phyloP scores from a whole-genome alignment of 2,329 filamentous ascomycete genomes.

The Kalaharituber pfeilii region DNA sequence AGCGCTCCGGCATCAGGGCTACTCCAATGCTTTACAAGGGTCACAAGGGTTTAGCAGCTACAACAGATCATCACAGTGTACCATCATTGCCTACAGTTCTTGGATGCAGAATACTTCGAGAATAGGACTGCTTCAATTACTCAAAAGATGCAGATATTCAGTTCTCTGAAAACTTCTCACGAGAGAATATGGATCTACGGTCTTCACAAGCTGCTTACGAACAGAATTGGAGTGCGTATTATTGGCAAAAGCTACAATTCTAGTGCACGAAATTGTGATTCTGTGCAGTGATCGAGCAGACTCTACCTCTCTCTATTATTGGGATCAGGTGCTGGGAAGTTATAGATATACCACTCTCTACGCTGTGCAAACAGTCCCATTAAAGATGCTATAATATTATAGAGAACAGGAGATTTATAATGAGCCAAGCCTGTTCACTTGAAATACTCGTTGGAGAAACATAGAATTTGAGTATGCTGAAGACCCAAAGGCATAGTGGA shows the following conservation, averaged over 20 bases:
- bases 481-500: slow-evolving; percentile 44
- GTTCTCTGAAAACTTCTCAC: slow-evolving; percentile 27
- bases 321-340: slow-evolving; percentile 73
- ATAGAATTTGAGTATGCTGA: slow-evolving; percentile 44
- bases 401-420: slow-evolving; percentile 53
- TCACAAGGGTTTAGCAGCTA: slow-evolving; percentile 36
- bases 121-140: slow-evolving; percentile 41
- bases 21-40: slow-evolving; percentile 19
- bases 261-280: slow-evolving; percentile 70
- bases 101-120: background rate
- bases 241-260: slow-evolving; percentile 78
- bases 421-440: slow-evolving; percentile 72
- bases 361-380: slow-evolving; percentile 67
- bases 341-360: slow-evolving; percentile 66
- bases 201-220: slow-evolving; percentile 38
- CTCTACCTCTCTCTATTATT: slow-evolving; percentile 79
- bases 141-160: slow-evolving; percentile 46
- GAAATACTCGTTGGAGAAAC: slow-evolving; percentile 80
- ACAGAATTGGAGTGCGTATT: slow-evolving; percentile 78
- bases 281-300: slow-evolving; percentile 61
- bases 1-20: slow-evolving; percentile 21
- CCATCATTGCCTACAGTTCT: no score
- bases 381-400: slow-evolving; percentile 54
- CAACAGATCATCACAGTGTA: slow-evolving; percentile 50
- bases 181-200: slow-evolving; percentile 22